Base-by-base conservation (phyloP, 257 asterid genomes). In the Jacaranda copaia region DNA sequence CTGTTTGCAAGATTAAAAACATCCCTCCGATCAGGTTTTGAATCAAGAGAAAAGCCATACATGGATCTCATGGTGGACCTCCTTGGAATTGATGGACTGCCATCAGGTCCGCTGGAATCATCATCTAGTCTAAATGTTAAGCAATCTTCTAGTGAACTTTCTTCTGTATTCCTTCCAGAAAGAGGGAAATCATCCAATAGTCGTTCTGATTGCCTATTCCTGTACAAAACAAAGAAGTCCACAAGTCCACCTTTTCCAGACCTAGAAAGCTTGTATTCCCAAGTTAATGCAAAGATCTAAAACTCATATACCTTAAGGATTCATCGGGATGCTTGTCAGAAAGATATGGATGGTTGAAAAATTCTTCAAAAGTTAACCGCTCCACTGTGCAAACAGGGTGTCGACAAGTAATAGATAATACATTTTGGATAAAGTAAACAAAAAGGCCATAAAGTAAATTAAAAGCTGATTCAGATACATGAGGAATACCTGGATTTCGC, bases 301-400 rank as follows among this genome's bases (percentile, higher is more conserved):
- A 73, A 63, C 49, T 67, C 51, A 35, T 61, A 81, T 87, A 90
- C 98, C 99, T 84, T 60, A 76, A 66, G 11, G 83, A 55, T 59
- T 86, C 91, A 80, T 78, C 85, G 3, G 87, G 87, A 64, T 86
- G 89, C 80, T 82, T 82, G 68, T 81, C 81, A 59, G 95, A 87
- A 69, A 96, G 87, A 88, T 89, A 96, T 58, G 97, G 93, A 82
- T 96, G 99, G 89, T 89, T 89, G 85, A 96, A 96, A 79, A 96
- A 91, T 81, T 96, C 99, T 77, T 91, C 98, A 81, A 96, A 96
- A 18, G 98, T 91, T 93, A 96, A 75, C 53, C 98, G 89, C 84
- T 93, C 99, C 81, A 96, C 99, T 96, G 91, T 25, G 66, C 66
- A 74, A 32, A 60, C 36, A 78, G 19, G 20, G 65, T 61, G 75